Base-by-base conservation (phyloP, 2,329 filamentous ascomycete species). In the Phaeophleospora eucalypticola region DNA sequence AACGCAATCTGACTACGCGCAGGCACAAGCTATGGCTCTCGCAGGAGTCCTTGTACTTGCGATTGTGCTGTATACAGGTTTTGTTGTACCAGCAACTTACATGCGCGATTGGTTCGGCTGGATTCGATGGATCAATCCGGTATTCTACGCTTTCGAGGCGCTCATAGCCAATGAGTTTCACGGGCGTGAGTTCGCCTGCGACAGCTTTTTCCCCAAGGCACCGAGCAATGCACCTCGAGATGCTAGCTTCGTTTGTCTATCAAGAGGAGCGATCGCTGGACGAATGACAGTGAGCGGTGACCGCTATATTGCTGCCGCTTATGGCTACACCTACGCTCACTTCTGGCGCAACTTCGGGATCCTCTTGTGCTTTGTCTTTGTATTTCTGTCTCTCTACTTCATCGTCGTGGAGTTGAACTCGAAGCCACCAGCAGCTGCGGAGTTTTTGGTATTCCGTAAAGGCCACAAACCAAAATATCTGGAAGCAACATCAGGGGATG, bases 41-140 rank as follows among this genome's bases (percentile, higher is more conserved):
- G 72, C 76, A 2, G 72, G 73, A n/a, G 67, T 80, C 29, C 65
- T 80, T 45, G 84, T 86, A 53, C 69, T 86, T 37, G 78, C 75
- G 50, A 75, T 87, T 24, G 75, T 87, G 65, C 82, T 76, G 56
- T 77, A 74, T 64, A 87, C 84, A 16, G 85, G 82, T 52, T 86
- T 89, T 63, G 65, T 70, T 2, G 72, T 77, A 43, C 73, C 74
- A 10, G 66, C 65, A 1, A 61, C 47, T n/a, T 74, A 90, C 67
- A 91, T 88, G 84, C 75, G 84, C 4, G 78, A 71, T 1, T 94
- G 88, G 87, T 85, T 84, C 57, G 77, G 81, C 49, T 94, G 88
- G 88, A 80, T 94, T 52, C 85, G 84, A 62, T 90, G 87, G 62
- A 71, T 91, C 32, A 82, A 93, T 50, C 86, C 87, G 2, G 76